These are phyloP conservation scores for Tuber borchii DNA, from an alignment of 495 filamentous ascomycete species.

Conservation along the genomic window DNA sequence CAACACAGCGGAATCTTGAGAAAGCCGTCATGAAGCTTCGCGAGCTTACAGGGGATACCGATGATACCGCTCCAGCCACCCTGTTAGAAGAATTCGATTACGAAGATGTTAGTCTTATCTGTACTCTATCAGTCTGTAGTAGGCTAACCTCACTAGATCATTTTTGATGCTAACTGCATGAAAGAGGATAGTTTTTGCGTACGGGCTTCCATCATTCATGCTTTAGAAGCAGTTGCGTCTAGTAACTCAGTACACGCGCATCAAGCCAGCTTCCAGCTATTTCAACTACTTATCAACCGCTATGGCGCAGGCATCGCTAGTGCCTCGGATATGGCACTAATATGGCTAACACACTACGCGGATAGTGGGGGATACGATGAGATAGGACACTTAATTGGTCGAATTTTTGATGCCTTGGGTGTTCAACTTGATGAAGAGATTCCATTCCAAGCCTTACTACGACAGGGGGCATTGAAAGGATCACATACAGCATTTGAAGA, in stretches of 20 bases:
- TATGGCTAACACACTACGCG: neutral
- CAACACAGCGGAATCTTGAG: neutral
- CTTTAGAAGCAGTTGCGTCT: neutral
- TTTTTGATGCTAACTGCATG: neutral
- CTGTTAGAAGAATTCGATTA: neutral
- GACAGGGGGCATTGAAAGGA: slow-evolving; percentile 1
- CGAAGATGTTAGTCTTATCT: neutral
- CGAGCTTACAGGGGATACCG: neutral
- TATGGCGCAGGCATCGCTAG: neutral
- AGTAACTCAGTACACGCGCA: neutral
- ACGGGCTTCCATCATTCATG: neutral
- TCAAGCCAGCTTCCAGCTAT: neutral
- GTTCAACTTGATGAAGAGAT: neutral
- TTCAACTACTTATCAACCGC: neutral
- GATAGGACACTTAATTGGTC: neutral
- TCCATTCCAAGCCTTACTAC: neutral
- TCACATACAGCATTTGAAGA: neutral
- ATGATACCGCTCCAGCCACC: neutral
- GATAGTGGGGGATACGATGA: neutral
- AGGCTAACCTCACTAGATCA: neutral
- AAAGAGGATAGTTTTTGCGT: neutral
- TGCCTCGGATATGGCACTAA: neutral
- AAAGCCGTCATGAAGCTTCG: neutral
- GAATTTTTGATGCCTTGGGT: neutral
- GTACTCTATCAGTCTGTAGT: neutral